phyloP scores from a whole-genome alignment of 768 basidiomycete species.

The Lyophyllum semitale region DNA sequence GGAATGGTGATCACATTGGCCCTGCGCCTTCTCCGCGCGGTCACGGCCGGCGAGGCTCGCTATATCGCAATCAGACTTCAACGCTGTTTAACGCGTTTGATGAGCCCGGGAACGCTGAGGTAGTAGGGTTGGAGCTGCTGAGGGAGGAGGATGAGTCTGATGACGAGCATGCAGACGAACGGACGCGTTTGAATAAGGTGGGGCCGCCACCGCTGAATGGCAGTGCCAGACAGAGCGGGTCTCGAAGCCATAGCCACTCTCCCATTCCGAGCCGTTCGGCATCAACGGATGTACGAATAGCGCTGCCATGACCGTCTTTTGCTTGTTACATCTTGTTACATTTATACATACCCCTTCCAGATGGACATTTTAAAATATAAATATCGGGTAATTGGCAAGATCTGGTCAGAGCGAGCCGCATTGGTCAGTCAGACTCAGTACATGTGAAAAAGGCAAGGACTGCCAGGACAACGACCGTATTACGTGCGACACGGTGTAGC shows the following conservation, averaged over 20 bases:
- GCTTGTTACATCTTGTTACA: conserved; percentile 6
- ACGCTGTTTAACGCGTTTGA: conserved; percentile 82
- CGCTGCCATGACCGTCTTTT: conserved; percentile 7
- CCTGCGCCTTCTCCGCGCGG: conserved; percentile 29
- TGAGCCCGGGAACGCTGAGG: conserved; percentile 44
- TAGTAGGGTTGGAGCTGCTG: conserved; percentile 61
- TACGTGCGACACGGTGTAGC: too few relatives aligned
- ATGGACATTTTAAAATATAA: conserved; percentile 19
- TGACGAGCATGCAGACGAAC: conserved; percentile 50
- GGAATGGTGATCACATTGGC: conserved; percentile 46
- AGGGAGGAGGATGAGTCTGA: conserved; percentile 69
- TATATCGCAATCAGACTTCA: conserved; percentile 64
- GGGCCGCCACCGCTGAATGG: conserved; percentile 16
- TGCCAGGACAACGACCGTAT: too few relatives aligned
- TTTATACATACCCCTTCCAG: conserved; percentile 12
- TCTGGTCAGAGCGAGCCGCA: not conserved
- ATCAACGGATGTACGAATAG: conserved; percentile 18
- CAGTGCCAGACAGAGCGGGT: conserved; percentile 32
- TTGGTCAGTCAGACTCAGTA: too few relatives aligned
- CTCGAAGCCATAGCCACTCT: conserved; percentile 59
- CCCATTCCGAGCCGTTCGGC: conserved; percentile 34
- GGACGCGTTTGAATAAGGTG: conserved; percentile 36
- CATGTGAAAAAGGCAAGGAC: too few relatives aligned
- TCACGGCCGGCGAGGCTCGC: conserved; percentile 63
- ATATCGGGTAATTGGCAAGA: conserved; percentile 12